phyloP scores from a whole-genome alignment of 805 yeast genomes.

The Lipomyces yamadae region DNA sequence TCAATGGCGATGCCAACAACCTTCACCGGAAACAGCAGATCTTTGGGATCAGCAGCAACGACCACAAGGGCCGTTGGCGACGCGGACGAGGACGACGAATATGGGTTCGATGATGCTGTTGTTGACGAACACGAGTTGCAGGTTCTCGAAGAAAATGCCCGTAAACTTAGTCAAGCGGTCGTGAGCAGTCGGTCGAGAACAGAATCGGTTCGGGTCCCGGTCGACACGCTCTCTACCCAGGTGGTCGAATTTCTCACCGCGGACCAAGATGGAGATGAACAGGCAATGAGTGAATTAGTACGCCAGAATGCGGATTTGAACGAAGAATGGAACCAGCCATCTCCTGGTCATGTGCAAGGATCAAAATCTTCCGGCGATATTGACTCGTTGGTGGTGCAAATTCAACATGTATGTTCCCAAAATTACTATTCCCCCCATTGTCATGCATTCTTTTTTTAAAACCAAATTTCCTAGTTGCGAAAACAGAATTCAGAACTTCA shows the following conservation, averaged over 20 bases:
- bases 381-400: background rate
- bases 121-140: slow-evolving; percentile 41
- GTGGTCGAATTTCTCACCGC: slow-evolving; percentile 4
- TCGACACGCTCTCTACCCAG: background rate
- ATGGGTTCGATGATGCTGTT: slow-evolving; percentile 35
- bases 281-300: slow-evolving; percentile 12
- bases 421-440: background rate
- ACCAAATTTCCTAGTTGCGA: slow-evolving; percentile 4
- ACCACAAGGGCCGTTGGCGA: background rate
- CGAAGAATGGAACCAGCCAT: background rate
- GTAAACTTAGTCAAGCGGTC: slow-evolving; percentile 6
- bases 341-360: background rate
- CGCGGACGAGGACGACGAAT: slow-evolving; percentile 25
- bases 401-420: background rate
- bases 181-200: background rate
- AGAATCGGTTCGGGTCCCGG: background rate
- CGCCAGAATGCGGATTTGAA: background rate
- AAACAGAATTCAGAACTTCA: slow-evolving; percentile 25
- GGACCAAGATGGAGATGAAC: slow-evolving; percentile 32
- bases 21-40: background rate
- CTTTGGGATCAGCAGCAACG: background rate
- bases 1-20: slow-evolving; percentile 5
- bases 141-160: slow-evolving; percentile 9
- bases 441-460: too few relatives aligned
- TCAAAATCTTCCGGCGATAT: background rate